These are phyloP conservation scores for Nyssa sinensis DNA, from an alignment of 148 eudicot species.

Conservation along the genomic window DNA sequence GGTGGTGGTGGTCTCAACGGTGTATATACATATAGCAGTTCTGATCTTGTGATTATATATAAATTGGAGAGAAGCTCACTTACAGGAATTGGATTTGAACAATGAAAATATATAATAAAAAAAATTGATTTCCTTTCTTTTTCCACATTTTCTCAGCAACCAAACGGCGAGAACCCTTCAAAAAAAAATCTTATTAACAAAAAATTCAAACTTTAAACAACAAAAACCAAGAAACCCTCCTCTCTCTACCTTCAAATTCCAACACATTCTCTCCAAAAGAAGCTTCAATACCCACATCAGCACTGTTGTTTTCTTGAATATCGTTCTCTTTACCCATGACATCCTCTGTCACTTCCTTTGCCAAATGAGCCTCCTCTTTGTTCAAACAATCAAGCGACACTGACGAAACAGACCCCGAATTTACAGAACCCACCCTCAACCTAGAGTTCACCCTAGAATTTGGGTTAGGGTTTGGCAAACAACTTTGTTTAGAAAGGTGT, in stretches of 20 bases:
- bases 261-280: conserved; percentile 32
- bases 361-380: neutral
- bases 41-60: no score
- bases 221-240: conserved; percentile 16
- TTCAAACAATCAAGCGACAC: conserved; percentile 2
- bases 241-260: conserved; percentile 35
- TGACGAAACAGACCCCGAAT: neutral
- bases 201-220: neutral
- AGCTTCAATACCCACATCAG: conserved; percentile 20
- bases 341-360: neutral
- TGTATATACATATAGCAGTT: no score
- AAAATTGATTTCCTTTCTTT: neutral
- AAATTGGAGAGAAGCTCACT: no score
- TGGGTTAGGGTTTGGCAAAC: neutral
- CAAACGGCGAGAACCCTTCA: neutral
- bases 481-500: neutral
- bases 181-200: neutral
- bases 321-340: neutral
- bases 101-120: neutral
- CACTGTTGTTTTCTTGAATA: neutral
- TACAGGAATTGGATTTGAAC: no score
- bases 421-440: conserved; percentile 14
- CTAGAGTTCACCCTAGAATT: conserved; percentile 14
- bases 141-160: conserved; percentile 8
- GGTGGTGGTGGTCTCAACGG: no score